Evolutionary conservation across 176 grass and related monocot species (phyloP), one percentile per base, ranked within the genome.

Genomic region (Secale cereale): DNA sequence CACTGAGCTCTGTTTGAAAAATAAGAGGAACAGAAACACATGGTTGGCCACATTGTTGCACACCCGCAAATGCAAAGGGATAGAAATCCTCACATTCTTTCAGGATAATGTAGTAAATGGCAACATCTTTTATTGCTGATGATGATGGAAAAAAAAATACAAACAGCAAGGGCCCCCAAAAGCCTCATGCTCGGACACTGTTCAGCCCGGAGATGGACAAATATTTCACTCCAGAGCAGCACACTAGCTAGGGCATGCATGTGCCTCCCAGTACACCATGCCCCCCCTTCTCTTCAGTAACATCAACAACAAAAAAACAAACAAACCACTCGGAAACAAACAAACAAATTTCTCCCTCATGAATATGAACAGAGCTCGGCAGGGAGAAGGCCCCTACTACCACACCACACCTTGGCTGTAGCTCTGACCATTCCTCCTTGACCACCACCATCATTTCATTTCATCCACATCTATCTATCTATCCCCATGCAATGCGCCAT

Each of bases 161-260:
- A 91, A 85, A 85, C 72, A 91, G 85, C 89, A 91, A 85, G 77
- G 89, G 31, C 81, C 89, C 85, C 85, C 85, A 81, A 88, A 73
- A 85, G 85, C 85, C 89, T 63, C 85, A 85, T 88, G 89, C 85
- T 91, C 72, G 81, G 85, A 91, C 82, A 75, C 82, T 88, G 85
- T 87, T 84, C 6, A 85, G 85, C 81, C 78, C 70, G 85, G 89
- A 91, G 89, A 85, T 85, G 89, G 89, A 88, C 85, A 91, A 91
- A 91, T 91, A 91, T 91, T 91, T 91, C 89, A 84, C 82, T 73
- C 89, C 85, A 87, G 85, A 28, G 89, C 85, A 80, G 29, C 81
- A 88, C 81, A 72, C 76, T 61, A 84, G 70, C 76, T 68, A 84
- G 70, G 69, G 85, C 85, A 86, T 66, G 81, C 81, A 87, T 85